These are phyloP conservation scores for Mallotus japonicus DNA, from an alignment of 441 rosid species.

Conservation along the genomic window DNA sequence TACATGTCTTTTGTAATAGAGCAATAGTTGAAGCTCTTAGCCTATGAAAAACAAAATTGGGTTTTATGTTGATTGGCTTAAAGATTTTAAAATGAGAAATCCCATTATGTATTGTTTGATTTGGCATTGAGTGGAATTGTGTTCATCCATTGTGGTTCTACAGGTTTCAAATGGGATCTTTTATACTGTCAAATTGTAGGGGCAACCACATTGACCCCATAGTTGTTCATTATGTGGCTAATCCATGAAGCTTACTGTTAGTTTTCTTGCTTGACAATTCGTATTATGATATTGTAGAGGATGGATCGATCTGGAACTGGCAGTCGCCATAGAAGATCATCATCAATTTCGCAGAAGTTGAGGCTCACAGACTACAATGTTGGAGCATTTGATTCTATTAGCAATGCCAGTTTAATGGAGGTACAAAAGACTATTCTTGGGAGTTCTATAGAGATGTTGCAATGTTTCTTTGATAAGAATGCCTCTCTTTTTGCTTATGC, in stretches of 20 bases:
- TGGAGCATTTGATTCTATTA: slow-evolving; percentile 60
- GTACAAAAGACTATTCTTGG: slow-evolving; percentile 33
- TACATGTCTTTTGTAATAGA: neutral
- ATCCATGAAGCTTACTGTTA: slow-evolving; percentile 6
- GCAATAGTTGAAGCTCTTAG: neutral
- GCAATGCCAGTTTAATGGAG: slow-evolving; percentile 92
- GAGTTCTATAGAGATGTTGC: neutral
- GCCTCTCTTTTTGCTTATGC: neutral
- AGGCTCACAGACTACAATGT: slow-evolving; percentile 54
- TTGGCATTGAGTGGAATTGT: neutral
- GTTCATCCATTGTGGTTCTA: neutral
- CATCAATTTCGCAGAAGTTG: slow-evolving; percentile 62
- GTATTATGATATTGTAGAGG: slow-evolving; percentile 48
- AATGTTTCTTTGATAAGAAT: neutral
- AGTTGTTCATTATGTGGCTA: neutral
- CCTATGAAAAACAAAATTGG: neutral
- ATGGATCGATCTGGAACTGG: slow-evolving; percentile 81
- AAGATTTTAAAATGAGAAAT: neutral
- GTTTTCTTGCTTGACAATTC: slow-evolving; percentile 12
- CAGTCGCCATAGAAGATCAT: slow-evolving; percentile 69
- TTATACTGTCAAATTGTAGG: neutral
- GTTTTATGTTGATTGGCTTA: neutral
- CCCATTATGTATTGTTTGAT: neutral
- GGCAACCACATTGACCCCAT: neutral
- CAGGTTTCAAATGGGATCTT: neutral